Conservation (phyloP, 768 basidiomycete genomes). For the Pulveroboletus frians region DNA sequence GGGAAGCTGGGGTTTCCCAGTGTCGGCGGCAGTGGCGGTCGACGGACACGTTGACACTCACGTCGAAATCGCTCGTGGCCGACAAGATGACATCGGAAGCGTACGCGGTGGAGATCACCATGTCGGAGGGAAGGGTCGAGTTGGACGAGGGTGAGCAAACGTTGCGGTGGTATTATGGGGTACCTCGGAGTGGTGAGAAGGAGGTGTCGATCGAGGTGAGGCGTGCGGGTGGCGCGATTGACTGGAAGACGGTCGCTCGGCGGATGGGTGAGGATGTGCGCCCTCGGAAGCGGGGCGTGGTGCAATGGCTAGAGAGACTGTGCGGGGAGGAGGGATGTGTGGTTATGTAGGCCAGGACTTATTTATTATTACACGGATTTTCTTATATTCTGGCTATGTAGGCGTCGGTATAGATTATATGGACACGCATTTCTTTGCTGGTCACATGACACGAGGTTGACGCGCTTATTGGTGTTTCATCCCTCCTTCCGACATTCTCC, state of each 20-base stretch:
- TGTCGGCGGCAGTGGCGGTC: too few species aligned
- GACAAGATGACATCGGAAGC: conserved; percentile 13
- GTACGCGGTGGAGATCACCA: conserved; percentile 40
- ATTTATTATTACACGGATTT: conserved; percentile 6
- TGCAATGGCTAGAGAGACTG: conserved; percentile 1
- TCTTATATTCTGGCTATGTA: too few species aligned
- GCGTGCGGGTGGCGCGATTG: conserved; percentile 39
- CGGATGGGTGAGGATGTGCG: too few species aligned
- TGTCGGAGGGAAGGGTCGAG: conserved; percentile 46
- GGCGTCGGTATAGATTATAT: too few species aligned
- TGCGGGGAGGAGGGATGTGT: conserved; percentile 19
- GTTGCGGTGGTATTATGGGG: conserved; percentile 23
- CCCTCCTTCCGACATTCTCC: conserved; percentile 32
- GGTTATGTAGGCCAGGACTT: conserved; percentile 28
- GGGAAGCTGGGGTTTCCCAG: too few species aligned
- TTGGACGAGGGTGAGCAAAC: conserved; percentile 45
- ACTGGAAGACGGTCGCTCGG: too few species aligned
- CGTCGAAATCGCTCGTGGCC: not conserved
- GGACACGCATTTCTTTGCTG: too few species aligned
- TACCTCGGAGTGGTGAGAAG: too few species aligned
- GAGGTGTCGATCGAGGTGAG: too few species aligned
- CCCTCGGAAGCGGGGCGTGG: too few species aligned
- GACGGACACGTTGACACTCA: not conserved
- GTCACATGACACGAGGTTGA: too few species aligned
- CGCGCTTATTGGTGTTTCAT: too few species aligned